Evolutionary conservation across 208 protist species (phyloP), one percentile per base, ranked within the genome.

Genomic region (Trypanosoma melophagium): DNA sequence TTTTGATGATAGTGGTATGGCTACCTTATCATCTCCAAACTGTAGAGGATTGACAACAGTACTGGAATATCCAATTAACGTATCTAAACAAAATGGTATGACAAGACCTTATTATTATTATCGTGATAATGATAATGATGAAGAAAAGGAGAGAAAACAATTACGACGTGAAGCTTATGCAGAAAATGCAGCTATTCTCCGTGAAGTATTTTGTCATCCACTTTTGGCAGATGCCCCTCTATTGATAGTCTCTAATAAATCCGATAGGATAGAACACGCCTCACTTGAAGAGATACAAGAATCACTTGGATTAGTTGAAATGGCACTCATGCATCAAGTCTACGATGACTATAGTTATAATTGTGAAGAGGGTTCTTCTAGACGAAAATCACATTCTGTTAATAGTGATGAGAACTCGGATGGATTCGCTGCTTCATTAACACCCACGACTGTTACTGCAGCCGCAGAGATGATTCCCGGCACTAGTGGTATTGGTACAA

Each of bases 181-280:
- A 17, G 65, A 84, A 28, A 83, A 93, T 21, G 66, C 69, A 1
- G 60, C 89, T 7, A 80, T 94, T 22, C 69, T 98, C 12, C 56
- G 79, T 28, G 40, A 52, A 19, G 61, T 98, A 22, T 72, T 98
- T 25, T 25, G 60, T 40, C 84, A 97, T n/a, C 91, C 95, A 13
- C 56, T 79, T 41, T 86, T 98, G 45, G 49, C 56, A 7, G 76
- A 85, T 44, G 89, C 94, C 19, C 71, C 89, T 0, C 62, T 99
- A 0, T 76, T 99, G 2, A 81, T 99, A 14, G 90, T 96, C 22
- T 91, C 89, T 21, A 99, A 99, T 81, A 99, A 99, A 67, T 73
- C 83, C 40, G 96, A 98, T 65, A 69, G 69, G 25, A 68, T 77
- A 4, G 41, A 78, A 10, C 88, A 96, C 49, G 31, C 94, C 45